Percentiles rank a stretch among this genome's conserved stretches.
Evolutionary conservation across 2,329 filamentous ascomycete species (phyloP).

Genomic region (Gyromitra esculenta): DNA sequence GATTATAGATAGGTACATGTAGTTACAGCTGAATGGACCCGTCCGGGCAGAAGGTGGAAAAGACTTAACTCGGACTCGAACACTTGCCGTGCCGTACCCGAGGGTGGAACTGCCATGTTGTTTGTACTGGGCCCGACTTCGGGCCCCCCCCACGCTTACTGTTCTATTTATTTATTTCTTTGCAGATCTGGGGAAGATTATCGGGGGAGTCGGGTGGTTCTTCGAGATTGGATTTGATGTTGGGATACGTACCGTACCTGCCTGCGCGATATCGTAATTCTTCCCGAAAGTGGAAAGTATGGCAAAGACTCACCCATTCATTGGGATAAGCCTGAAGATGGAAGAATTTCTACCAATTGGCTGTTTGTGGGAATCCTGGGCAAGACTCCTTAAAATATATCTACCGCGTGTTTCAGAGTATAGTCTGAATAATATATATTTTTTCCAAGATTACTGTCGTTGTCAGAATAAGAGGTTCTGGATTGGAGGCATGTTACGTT

Average conservation of each 20-base stretch:
- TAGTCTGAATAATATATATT: too few relatives aligned
- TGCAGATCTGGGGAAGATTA: constrained; percentile 41
- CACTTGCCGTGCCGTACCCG: constrained; percentile 14
- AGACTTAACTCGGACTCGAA: constrained; percentile 2
- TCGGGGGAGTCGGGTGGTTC: neutral
- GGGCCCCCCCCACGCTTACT: neutral
- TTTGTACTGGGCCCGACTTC: constrained; percentile 9
- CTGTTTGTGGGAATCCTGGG: neutral
- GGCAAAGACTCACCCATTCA: neutral
- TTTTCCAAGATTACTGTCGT: neutral
- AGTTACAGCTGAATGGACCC: neutral
- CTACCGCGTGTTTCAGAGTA: neutral
- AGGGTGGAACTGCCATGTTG: constrained; percentile 10
- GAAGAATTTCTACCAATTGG: neutral
- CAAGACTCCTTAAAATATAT: neutral
- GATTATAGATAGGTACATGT: neutral
- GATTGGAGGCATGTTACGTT: neutral
- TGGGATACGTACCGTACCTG: constrained; percentile 1
- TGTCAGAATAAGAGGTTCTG: neutral
- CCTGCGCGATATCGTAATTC: neutral
- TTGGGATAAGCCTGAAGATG: neutral
- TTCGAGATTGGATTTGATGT: constrained; percentile 3
- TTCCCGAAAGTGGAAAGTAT: constrained; percentile 2
- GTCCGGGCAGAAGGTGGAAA: neutral
- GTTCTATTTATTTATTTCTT: neutral